Conservation (phyloP, 1,139 yeast genomes). For the Yamadazyma mexicana region DNA sequence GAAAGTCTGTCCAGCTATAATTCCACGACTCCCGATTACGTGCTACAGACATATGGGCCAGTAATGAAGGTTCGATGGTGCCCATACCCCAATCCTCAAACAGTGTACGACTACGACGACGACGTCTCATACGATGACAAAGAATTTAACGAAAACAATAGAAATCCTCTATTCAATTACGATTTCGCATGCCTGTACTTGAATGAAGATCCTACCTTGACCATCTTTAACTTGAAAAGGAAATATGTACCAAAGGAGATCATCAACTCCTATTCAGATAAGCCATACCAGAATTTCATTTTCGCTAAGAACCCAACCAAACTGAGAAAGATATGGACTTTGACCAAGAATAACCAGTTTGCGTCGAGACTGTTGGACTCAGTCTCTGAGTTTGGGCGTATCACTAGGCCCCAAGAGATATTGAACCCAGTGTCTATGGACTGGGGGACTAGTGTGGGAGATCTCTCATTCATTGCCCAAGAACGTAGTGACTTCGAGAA, state of each 20-base stretch:
- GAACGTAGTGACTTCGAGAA: conserved; percentile 44
- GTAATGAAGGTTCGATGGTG: conserved; percentile 75
- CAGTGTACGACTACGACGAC: conserved; percentile 5
- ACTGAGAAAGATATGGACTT: conserved; percentile 38
- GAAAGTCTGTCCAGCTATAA: conserved; percentile 20
- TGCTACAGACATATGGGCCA: conserved; percentile 75
- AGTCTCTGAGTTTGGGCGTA: conserved; percentile 22
- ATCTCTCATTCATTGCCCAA: conserved; percentile 55
- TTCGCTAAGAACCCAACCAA: conserved; percentile 35
- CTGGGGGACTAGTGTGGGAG: conserved; percentile 53
- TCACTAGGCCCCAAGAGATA: conserved; percentile 54
- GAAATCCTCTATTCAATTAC: conserved; percentile 40
- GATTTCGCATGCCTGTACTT: conserved; percentile 78
- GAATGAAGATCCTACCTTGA: conserved; percentile 73
- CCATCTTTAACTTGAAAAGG: conserved; percentile 71
- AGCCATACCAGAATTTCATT: conserved; percentile 44
- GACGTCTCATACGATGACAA: conserved; percentile 10
- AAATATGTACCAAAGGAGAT: conserved; percentile 74
- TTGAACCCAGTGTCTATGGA: conserved; percentile 53
- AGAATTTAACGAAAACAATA: neutral
- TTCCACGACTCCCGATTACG: conserved; percentile 58
- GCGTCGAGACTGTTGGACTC: conserved; percentile 53
- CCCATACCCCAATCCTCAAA: conserved; percentile 24
- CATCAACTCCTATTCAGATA: conserved; percentile 53
- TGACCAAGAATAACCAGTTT: conserved; percentile 50